Evolutionary conservation across 371 early-diverging fungal species (phyloP), one percentile per base, ranked within the genome.

Genomic region (Apophysomyces variabilis): DNA sequence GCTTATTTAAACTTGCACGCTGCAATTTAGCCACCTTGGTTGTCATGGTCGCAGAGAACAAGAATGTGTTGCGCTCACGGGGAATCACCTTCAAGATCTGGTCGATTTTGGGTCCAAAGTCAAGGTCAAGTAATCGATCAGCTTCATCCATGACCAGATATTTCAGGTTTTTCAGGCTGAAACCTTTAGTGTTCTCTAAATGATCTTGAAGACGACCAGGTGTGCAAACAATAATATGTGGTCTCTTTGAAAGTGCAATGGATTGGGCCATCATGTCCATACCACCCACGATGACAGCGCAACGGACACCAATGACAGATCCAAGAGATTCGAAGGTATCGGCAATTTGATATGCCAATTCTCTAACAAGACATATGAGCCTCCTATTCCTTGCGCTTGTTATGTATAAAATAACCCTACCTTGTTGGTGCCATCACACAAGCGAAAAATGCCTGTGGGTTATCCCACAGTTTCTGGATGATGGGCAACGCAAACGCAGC

Each of bases 31-130:
- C 95, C 3, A 98, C 97, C 73, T 94, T 93, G 63, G 93, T 94
- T 0, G 98, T 96, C 93, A 98, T 94, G 3, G 99, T 99, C 21
- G 98, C 98, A 12, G 96, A 97, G 78, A 99, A 99, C 61, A 99
- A 74, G 71, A 93, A 93, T 0, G 96, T 99, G 72, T 93, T 92
- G 60, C 97, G 91, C 74, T 98, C 96, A 57, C 91, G 85, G 26
- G 96, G 96, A 62, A 97, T 91, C n/a, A 90, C 94, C 61, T 92
- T 91, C 38, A 98, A 80, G 58, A 99, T 95, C 68, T 94, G 92
- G 71, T 97, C 96, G 71, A 99, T 96, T 68, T 95, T 94, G 43
- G 95, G 93, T 56, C 96, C 98, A 78, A 99, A 99, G 76, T 97
- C 99, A 89, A 96, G 90, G 69, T 97, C 97, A 71, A 98, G 83